Evolutionary conservation across 495 filamentous ascomycete genomes (phyloP), one percentile per base, ranked within the genome.

Genomic region (Aspergillus conjunctus): DNA sequence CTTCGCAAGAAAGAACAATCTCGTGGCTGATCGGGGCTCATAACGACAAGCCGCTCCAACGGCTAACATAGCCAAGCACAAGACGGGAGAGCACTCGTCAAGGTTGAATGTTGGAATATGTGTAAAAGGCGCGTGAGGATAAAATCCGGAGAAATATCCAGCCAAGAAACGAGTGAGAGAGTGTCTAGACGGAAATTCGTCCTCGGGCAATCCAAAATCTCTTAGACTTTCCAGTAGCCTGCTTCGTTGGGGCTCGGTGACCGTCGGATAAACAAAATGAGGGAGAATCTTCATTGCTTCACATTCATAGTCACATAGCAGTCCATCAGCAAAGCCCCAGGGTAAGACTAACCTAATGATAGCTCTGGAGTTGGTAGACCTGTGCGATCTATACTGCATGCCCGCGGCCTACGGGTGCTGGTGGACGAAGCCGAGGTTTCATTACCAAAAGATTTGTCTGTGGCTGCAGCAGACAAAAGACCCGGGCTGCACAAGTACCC

Each of bases 101-200:
- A 56, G 9, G 17, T 33, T 56, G 8, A 56, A 56, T 17, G 54
- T 56, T 7, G 54, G 54, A 1, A 43, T 43, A 17, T 56, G 54
- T 5, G 54, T 56, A 20, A 56, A 46, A 9, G 54, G 41, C 14
- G 32, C 43, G 3, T 56, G 41, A 11, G 54, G 39, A 33, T 56
- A 56, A 12, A 56, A 56, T 26, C 54, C 54, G 11, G 54, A 45
- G 22, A 56, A 56, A 46, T 56, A 56, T 1, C 54, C 54, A 14
- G 54, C 41, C n/a, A 56, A n/a, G 17, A 30, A 56, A 30, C 54
- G 39, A 8, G 54, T 56, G 3, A 56, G 32, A 4, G 54, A 12
- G 15, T 33, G 15, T 17, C 11, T 56, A 2, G 54, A 56, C 10
- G 54, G 54, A 6, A 56, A 18, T 1, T 11, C 30, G 17, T 20